Conservation (phyloP, 345 rosid genomes). For the Corymbia maculata region DNA sequence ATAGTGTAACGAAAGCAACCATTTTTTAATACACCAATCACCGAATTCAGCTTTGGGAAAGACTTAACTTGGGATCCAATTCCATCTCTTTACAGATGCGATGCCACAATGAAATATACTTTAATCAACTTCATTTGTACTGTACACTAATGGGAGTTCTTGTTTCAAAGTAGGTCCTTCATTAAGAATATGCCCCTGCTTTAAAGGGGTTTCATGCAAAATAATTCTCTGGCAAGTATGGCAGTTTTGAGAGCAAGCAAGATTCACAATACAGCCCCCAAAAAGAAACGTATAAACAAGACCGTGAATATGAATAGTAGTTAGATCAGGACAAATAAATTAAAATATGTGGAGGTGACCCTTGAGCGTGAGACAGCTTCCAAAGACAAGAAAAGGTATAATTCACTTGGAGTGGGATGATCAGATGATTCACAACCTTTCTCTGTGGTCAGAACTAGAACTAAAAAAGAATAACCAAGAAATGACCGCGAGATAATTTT, state of each 20-base stretch:
- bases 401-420: not conserved
- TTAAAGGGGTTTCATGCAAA: not conserved
- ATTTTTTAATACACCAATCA: not conserved
- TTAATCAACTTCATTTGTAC: not conserved
- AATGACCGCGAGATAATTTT: not conserved
- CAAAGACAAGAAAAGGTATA: not conserved
- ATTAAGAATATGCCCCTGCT: not conserved
- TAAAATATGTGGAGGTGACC: not conserved
- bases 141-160: not conserved
- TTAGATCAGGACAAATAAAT: not conserved
- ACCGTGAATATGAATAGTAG: not conserved
- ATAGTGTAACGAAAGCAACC: not conserved
- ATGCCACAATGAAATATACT: not conserved
- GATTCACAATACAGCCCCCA: not conserved
- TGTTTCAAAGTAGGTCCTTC: not conserved
- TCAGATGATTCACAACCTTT: not conserved
- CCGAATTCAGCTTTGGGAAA: not conserved
- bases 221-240: rapidly evolving
- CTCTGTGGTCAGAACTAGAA: not conserved
- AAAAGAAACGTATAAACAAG: not conserved
- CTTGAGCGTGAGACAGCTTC: not conserved
- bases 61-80: not conserved
- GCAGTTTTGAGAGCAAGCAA: not conserved
- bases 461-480: not conserved
- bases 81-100: not conserved